phyloP scores from a whole-genome alignment of 139 green algal species.

The Picocystis salinarum region DNA sequence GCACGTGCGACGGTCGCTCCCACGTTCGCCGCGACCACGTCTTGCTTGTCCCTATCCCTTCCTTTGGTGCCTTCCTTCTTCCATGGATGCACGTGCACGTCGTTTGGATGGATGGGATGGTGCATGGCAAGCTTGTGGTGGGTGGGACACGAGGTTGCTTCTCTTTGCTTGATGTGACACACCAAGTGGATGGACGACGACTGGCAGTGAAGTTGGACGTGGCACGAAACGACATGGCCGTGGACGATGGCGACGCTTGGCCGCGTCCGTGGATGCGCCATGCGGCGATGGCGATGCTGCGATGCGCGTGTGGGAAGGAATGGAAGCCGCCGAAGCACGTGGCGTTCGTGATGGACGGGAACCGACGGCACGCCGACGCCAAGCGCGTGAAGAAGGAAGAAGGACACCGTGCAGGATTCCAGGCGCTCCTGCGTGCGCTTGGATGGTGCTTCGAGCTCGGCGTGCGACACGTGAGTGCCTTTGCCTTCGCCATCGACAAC shows the following conservation, averaged over 20 bases:
- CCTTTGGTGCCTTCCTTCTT: too few relatives aligned
- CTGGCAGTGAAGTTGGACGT: not conserved
- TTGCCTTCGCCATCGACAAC: conserved; percentile 92
- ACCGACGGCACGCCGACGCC: conserved; percentile 56
- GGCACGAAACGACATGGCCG: not conserved
- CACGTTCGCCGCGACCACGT: too few relatives aligned
- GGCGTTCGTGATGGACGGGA: conserved; percentile 94
- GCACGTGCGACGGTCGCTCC: too few relatives aligned
- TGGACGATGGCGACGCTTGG: too few relatives aligned
- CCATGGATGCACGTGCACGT: too few relatives aligned
- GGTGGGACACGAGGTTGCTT: too few relatives aligned
- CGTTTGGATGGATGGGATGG: too few relatives aligned
- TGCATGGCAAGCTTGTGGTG: too few relatives aligned
- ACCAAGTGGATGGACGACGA: too few relatives aligned
- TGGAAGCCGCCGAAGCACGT: conserved; percentile 41
- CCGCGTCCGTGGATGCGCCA: not conserved
- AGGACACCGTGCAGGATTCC: conserved; percentile 44
- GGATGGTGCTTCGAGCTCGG: conserved; percentile 78
- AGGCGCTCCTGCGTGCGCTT: conserved; percentile 20
- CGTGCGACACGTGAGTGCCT: conserved; percentile 60
- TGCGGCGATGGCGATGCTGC: not conserved
- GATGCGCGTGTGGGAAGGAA: too few relatives aligned
- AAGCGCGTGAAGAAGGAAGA: conserved; percentile 13
- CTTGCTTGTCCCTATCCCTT: too few relatives aligned
- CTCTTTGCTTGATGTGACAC: too few relatives aligned